Evolutionary conservation across 169 alveolate genomes (phyloP).

Genomic region (Plasmodium chabaudi): DNA sequence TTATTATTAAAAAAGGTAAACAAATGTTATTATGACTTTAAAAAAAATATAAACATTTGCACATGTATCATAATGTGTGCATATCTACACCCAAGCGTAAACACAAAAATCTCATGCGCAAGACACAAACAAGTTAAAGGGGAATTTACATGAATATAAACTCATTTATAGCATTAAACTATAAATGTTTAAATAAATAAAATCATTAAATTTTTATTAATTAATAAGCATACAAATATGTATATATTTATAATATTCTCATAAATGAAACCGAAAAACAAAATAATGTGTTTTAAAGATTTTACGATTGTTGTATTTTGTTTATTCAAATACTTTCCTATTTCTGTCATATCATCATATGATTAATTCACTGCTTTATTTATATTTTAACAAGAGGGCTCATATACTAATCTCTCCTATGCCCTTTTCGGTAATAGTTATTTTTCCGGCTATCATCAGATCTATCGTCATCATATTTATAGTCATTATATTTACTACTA

Average conservation of each 20-base stretch:
- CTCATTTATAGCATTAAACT: no score
- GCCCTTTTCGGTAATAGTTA: not conserved
- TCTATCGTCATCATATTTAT: conserved; percentile 10
- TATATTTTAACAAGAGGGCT: no score
- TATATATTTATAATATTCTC: not conserved
- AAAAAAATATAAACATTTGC: not conserved
- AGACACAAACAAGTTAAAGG: no score
- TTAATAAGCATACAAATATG: not conserved
- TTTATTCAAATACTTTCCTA: not conserved
- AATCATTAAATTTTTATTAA: not conserved
- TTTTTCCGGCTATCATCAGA: not conserved
- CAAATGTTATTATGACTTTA: conserved; percentile 19
- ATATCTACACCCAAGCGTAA: no score
- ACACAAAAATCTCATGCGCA: no score
- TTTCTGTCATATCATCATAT: not conserved
- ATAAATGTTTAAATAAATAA: not conserved
- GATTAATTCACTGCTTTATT: no score
- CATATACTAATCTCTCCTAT: not conserved
- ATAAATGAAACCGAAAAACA: not conserved
- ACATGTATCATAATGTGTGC: no score
- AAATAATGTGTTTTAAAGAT: no score
- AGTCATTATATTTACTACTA: conserved; percentile 5
- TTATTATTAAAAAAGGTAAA: conserved; percentile 3
- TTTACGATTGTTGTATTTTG: no score
- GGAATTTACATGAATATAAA: no score